A percentile compares a stretch with the other conserved stretches of the same genome.
Evolutionary conservation across 202 grass and related monocot species (phyloP).

Genomic region (Musa balbisiana): DNA sequence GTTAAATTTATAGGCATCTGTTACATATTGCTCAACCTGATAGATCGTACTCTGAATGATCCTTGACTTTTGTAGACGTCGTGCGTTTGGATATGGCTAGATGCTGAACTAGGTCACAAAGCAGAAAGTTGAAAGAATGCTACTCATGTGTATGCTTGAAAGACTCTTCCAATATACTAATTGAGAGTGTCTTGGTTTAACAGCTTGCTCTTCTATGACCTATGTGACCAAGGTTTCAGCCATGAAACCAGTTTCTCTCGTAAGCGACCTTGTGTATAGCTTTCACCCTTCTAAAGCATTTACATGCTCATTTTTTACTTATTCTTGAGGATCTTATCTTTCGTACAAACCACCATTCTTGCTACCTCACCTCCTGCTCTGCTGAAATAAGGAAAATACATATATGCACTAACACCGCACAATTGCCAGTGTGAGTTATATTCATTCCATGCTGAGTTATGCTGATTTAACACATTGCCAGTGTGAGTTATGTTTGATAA

Average conservation of each 20-base stretch:
- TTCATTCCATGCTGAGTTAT: too few relatives aligned
- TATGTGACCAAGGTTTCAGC: too few relatives aligned
- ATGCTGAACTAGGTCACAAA: not conserved
- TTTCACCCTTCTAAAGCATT: not conserved
- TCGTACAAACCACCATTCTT: not conserved
- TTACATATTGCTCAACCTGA: not conserved
- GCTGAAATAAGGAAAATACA: not conserved
- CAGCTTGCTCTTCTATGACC: too few relatives aligned
- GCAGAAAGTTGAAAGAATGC: not conserved
- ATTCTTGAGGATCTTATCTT: not conserved
- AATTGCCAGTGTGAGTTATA: not conserved
- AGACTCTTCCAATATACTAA: too few relatives aligned
- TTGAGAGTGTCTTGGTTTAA: too few relatives aligned
- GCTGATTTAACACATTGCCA: too few relatives aligned
- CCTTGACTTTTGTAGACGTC: not conserved
- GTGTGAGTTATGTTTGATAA: too few relatives aligned
- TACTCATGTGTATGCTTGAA: too few relatives aligned
- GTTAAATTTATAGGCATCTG: not conserved
- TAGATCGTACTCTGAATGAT: not conserved
- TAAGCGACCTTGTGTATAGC: not conserved
- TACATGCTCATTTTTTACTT: not conserved
- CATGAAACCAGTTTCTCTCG: too few relatives aligned
- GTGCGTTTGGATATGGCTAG: not conserved
- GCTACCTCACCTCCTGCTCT: not conserved
- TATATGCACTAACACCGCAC: not conserved